Evolutionary conservation across 768 basidiomycete genomes (phyloP).

Genomic region (Tephrocybe rancida): DNA sequence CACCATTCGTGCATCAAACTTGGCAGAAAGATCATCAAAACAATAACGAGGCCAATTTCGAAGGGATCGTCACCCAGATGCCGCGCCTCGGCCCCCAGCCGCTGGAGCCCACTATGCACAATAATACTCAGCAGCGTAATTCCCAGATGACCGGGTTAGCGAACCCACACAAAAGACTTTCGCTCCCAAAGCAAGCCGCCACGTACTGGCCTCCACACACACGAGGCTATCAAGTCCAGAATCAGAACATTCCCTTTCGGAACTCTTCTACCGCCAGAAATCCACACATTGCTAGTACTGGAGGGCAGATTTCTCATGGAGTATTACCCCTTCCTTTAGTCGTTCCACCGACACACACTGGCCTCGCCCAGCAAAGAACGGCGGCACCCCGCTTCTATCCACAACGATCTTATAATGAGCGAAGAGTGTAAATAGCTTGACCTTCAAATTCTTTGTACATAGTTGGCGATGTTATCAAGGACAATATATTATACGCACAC

Average conservation of each 20-base stretch:
- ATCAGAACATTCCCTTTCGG: slow-evolving; percentile 15
- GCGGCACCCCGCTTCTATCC: neutral
- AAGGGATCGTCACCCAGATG: neutral
- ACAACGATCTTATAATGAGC: neutral
- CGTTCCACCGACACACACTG: neutral
- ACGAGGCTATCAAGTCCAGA: slow-evolving; percentile 11
- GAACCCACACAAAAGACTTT: neutral
- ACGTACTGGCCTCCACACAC: neutral
- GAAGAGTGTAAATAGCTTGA: too few species aligned
- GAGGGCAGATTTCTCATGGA: too few species aligned
- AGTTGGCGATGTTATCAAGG: too few species aligned
- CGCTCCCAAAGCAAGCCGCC: neutral
- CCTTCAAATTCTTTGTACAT: too few species aligned
- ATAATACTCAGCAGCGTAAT: neutral
- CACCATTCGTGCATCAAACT: slow-evolving; percentile 2
- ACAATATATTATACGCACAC: too few species aligned
- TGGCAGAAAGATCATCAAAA: neutral
- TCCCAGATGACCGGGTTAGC: neutral
- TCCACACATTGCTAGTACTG: neutral
- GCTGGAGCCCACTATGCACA: neutral
- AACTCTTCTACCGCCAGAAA: neutral
- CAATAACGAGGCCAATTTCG: neutral
- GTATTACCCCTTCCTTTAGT: too few species aligned
- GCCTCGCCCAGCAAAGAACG: neutral
- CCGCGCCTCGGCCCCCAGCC: neutral